Base-by-base conservation (phyloP, 106 monocot genomes). In the Iris macrosiphon region DNA sequence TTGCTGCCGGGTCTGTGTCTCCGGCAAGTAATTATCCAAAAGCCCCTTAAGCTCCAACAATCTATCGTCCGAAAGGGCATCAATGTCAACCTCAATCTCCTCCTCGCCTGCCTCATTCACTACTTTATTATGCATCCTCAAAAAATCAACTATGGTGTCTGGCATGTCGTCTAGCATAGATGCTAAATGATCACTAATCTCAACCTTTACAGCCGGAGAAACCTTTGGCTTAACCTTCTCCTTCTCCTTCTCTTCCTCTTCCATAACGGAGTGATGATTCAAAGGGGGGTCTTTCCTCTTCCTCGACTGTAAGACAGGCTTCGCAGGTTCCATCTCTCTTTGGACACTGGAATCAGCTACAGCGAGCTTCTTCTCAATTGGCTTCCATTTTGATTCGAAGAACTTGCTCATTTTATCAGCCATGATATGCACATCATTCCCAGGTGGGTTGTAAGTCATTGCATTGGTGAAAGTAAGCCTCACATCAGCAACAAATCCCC, bases 381-480 rank as follows among this genome's bases (percentile, higher is more conserved):
- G 57, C 12, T 80, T 87, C 92, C 92, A 93, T 71, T 79, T 80
- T 18, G 66, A 50, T 62, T 93, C 92, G 78, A 93, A 93, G 44
- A 68, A 62, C 59, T 83, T 80, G 20, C 51, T 65, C 62, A 93
- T 25, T 6, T 43, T 43, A 56, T 87, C 77, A 23, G 87, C 83
- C 92, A 93, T 93, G 44, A 52, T 37, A 63, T 93, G 80, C n/a
- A 87, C 76, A 69, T 80, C 74, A 75, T 83, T 87, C 25, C 66
- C 65, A 20, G 73, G 55, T 49, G 87, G 80, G 58, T 93, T 93
- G 50, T 93, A 93, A 11, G 74, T 83, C 75, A 65, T 83, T 3
- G 92, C 92, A 77, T 93, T 93, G 14, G 60, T 55, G 26, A 93
- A 93, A 10, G 92, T 83, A 45, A 93, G 76, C 66, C 87, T 74